These are phyloP conservation scores for Russula ochroleuca DNA, from an alignment of 768 basidiomycete genomes.

Conservation along the genomic window DNA sequence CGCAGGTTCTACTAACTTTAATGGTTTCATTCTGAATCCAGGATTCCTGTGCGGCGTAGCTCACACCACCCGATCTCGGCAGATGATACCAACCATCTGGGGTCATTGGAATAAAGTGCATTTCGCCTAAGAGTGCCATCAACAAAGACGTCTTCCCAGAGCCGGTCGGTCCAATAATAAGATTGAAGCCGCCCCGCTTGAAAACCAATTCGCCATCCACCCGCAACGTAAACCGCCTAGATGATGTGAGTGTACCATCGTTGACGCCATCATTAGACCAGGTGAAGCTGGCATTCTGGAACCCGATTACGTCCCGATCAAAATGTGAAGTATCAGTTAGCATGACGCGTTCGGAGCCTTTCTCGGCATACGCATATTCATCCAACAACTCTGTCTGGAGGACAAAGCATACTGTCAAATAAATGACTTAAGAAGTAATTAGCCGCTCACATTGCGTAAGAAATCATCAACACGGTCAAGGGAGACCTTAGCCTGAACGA, in stretches of 20 bases:
- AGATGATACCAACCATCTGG: constrained; percentile 64
- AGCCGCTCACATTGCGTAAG: constrained; percentile 32
- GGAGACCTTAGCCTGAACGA: constrained; percentile 38
- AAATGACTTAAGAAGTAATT: not conserved
- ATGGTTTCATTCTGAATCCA: constrained; percentile 85
- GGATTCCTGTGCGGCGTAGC: constrained; percentile 79
- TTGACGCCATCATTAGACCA: constrained; percentile 44
- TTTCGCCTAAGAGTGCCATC: constrained; percentile 64
- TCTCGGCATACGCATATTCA: constrained; percentile 27
- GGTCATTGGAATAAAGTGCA: constrained; percentile 54
- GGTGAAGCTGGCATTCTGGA: constrained; percentile 50
- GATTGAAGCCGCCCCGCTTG: constrained; percentile 48
- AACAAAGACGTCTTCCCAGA: constrained; percentile 60
- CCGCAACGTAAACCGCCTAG: constrained; percentile 46
- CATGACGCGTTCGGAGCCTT: constrained; percentile 20
- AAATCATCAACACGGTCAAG: constrained; percentile 41
- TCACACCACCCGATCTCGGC: constrained; percentile 62
- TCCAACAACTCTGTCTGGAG: constrained; percentile 37
- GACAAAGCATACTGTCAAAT: not conserved
- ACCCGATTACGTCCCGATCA: constrained; percentile 40
- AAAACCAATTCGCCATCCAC: constrained; percentile 55
- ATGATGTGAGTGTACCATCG: constrained; percentile 39
- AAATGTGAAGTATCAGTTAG: constrained; percentile 24
- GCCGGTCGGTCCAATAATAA: constrained; percentile 58
- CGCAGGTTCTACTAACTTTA: constrained; percentile 36